Conservation (phyloP, 2,329 filamentous ascomycete genomes). For the Dactylellina sp. region DNA sequence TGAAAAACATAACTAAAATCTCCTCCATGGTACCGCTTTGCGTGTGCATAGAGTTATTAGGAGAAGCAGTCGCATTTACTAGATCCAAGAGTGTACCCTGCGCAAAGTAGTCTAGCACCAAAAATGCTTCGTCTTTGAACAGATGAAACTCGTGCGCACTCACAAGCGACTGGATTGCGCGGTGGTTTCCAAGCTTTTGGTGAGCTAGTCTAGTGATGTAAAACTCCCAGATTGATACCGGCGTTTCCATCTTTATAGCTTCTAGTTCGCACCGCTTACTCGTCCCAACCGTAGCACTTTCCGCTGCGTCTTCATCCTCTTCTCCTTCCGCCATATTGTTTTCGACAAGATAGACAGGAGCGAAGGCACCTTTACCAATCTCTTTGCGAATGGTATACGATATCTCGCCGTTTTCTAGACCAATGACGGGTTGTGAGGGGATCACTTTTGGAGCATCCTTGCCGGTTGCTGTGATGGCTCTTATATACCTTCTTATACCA, state of each 20-base stretch:
- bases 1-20: constrained; percentile 91
- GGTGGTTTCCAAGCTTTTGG: constrained; percentile 76
- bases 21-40: constrained; percentile 82
- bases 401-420: constrained; percentile 59
- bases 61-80: constrained; percentile 78
- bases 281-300: constrained; percentile 67
- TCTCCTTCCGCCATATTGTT: constrained; percentile 68
- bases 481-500: constrained; percentile 86
- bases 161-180: constrained; percentile 81
- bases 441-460: constrained; percentile 61
- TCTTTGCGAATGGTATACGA: constrained; percentile 84
- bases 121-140: constrained; percentile 87
- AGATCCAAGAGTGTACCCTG: constrained; percentile 96
- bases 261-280: constrained; percentile 72
- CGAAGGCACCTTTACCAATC: constrained; percentile 92
- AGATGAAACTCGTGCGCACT: constrained; percentile 90
- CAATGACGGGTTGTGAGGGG: constrained; percentile 45
- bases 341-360: constrained; percentile 92
- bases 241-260: constrained; percentile 93
- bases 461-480: constrained; percentile 71
- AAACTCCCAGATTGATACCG: constrained; percentile 92
- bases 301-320: constrained; percentile 68
- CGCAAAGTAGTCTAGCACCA: constrained; percentile 86
- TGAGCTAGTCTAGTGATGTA: constrained; percentile 90
- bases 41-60: constrained; percentile 66